Evolutionary conservation across 805 yeast genomes (phyloP), one percentile per base, ranked within the genome.

Genomic region (Cephaloascus albidus): DNA sequence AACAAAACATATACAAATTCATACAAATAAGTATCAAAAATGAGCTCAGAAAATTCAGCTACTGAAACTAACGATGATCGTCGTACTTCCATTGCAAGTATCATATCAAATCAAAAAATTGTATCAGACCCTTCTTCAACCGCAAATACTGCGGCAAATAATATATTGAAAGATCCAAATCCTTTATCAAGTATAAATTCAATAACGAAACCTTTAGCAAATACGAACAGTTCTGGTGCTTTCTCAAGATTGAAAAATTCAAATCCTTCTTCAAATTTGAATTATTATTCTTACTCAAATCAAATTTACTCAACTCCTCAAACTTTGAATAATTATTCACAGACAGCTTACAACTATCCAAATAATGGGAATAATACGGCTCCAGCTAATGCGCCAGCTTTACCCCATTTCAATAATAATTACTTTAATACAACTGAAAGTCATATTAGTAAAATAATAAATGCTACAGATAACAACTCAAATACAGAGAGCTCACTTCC

Each of bases 301-400:
- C n/a, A n/a, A n/a, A n/a, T 23, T 23, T 23, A 23, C 12, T 23
- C 28, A 6, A 23, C 6, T 23, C 28, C 28, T 8, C 28, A 23
- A 23, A 23, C 28, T 12, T 8, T 23, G 12, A 23, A 20, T 20
- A 12, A n/a, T 27, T 17, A n/a, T 10, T 19, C 36, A 5, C 8
- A 8, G 3, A 20, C 23, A 16, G 36, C 36, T 14, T 38, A 38
- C 36, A 38, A 38, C 36, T 20, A 20, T 17, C 31, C 40, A 4
- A 8, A 20, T 20, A 15, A 15, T 15, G 31, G 32, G 19, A 32
- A 20, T 18, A 10, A 12, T 8, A 12, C 28, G 28, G 28, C 28
- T 8, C 10, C 28, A 23, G 28, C 28, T 23, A 23, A 6, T 23
- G 28, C 28, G 28, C 6, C 6, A 6, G 10, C 6, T 8, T 8